phyloP scores from a whole-genome alignment of 805 yeast species.

The Tetrapisispora arboricola region DNA sequence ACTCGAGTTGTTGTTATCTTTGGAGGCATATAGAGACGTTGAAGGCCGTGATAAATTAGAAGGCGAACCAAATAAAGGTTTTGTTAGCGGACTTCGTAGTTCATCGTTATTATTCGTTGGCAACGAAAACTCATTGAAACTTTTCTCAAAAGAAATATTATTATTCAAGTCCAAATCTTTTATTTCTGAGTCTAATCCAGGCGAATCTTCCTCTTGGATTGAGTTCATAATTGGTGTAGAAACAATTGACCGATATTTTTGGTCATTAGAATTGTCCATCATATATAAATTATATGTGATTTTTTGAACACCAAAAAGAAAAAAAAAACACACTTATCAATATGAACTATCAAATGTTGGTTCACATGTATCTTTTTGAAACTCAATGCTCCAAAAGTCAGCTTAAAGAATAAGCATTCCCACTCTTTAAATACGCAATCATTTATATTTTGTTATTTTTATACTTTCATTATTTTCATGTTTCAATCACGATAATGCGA shows the following conservation, averaged over 20 bases:
- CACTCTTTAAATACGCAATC: too few species aligned
- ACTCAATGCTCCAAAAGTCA: too few species aligned
- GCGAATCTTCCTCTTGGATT: constrained; percentile 22
- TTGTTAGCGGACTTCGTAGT: not conserved
- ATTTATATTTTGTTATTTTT: too few species aligned
- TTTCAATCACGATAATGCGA: not conserved
- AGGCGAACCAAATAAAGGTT: not conserved
- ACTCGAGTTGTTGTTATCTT: constrained; percentile 27
- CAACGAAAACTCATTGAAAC: not conserved
- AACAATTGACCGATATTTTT: not conserved
- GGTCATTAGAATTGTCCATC: constrained; percentile 1
- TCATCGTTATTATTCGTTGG: not conserved
- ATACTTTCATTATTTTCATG: too few species aligned
- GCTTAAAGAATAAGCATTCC: too few species aligned
- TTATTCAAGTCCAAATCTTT: constrained; percentile 8
- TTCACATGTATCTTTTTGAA: too few species aligned
- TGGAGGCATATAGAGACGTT: constrained; percentile 18
- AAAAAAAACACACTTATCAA: too few species aligned
- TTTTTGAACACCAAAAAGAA: too few species aligned
- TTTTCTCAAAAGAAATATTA: not conserved
- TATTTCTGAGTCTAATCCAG: constrained; percentile 6
- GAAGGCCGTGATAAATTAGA: constrained; percentile 8
- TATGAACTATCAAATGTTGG: too few species aligned
- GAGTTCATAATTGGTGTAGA: constrained; percentile 22
- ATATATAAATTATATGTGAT: too few species aligned